Evolutionary conservation across 495 filamentous ascomycete species (phyloP).

Genomic region (Stereocaulon alpinum): DNA sequence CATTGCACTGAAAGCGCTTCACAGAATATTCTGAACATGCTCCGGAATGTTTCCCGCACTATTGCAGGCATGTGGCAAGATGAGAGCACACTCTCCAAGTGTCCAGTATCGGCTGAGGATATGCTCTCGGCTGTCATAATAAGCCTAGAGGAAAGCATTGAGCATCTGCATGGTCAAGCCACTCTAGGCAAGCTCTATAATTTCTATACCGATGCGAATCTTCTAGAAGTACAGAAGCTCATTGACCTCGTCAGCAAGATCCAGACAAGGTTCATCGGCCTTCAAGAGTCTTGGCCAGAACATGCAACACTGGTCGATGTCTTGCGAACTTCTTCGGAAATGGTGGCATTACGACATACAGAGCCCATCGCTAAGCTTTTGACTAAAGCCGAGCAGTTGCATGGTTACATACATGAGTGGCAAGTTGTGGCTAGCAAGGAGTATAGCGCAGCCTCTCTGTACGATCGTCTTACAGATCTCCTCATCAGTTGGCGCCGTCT

Average conservation of each 20-base stretch:
- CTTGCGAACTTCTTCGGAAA: conserved; percentile 56
- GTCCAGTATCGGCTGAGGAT: conserved; percentile 34
- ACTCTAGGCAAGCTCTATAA: conserved; percentile 49
- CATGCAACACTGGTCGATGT: conserved; percentile 69
- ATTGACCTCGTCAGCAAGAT: conserved; percentile 54
- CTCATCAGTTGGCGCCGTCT: conserved; percentile 81
- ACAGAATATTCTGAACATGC: conserved; percentile 7
- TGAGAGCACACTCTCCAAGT: conserved; percentile 19
- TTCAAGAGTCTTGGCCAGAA: conserved; percentile 61
- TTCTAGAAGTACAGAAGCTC: conserved; percentile 60
- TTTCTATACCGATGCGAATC: conserved; percentile 77
- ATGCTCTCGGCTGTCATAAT: conserved; percentile 58
- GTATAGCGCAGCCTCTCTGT: conserved; percentile 56
- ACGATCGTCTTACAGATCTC: conserved; percentile 61
- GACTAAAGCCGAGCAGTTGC: conserved; percentile 72
- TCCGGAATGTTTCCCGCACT: conserved; percentile 9
- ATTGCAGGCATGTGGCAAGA: conserved; percentile 12
- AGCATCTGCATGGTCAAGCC: conserved; percentile 38
- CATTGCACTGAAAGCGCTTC: conserved; percentile 20
- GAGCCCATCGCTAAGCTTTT: conserved; percentile 81
- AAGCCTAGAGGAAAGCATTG: conserved; percentile 46
- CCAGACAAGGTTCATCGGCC: conserved; percentile 55
- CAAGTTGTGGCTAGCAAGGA: conserved; percentile 76
- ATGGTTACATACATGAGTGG: conserved; percentile 81
- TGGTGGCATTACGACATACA: conserved; percentile 63